Evolutionary conservation across 805 yeast genomes (phyloP).

Genomic region (Kodamaea kaohsiungensis): DNA sequence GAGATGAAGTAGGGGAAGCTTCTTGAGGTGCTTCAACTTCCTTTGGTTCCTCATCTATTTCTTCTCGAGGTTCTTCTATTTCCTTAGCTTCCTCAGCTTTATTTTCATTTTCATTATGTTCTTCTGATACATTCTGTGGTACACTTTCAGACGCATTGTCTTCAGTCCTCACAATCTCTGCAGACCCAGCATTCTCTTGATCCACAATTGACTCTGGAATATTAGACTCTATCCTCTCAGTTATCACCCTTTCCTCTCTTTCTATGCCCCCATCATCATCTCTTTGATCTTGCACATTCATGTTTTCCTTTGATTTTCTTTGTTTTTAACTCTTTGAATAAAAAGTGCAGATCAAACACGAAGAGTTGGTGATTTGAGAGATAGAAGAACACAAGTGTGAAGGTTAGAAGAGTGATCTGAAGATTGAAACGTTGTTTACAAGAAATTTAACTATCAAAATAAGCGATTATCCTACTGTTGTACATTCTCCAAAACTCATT

Average conservation of each 20-base stretch:
- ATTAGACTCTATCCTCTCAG: too few relatives aligned
- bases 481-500: neutral
- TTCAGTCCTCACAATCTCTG: neutral
- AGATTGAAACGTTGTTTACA: neutral
- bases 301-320: neutral
- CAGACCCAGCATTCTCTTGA: too few relatives aligned
- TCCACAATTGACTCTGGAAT: too few relatives aligned
- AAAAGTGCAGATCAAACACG: neutral
- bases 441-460: too few relatives aligned
- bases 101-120: too few relatives aligned
- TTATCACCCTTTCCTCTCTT: too few relatives aligned
- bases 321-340: neutral
- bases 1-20: neutral
- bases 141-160: neutral
- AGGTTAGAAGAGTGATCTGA: neutral
- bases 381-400: too few relatives aligned
- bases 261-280: neutral
- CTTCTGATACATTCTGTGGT: too few relatives aligned
- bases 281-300: neutral
- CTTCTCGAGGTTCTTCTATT: neutral
- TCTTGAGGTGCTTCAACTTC: neutral
- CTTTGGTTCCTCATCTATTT: neutral
- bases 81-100: too few relatives aligned
- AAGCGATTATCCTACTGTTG: neutral
- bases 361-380: too few relatives aligned